Evolutionary conservation across 768 basidiomycete species (phyloP), one percentile per base, ranked within the genome.

Genomic region (Leccinum rimulosum): DNA sequence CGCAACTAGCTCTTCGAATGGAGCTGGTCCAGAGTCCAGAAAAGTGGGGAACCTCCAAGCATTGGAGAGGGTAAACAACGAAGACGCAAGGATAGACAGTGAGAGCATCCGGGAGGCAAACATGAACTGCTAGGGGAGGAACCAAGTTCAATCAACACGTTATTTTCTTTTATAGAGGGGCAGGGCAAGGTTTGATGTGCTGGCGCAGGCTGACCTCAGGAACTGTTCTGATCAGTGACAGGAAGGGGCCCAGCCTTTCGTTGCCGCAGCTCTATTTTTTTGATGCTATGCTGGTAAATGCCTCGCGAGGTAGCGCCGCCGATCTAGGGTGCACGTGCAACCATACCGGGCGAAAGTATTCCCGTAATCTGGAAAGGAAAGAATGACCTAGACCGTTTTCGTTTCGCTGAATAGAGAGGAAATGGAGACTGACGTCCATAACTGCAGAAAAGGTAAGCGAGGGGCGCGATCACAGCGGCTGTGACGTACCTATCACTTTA

Each of bases 101-200:
- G 43, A 57, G 9, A 61, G 11, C 61, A 65, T 66, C 19, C 8
- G n/a, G 38, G 1, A 8, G 1, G 5, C 27, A 22, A 43, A 3
- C 9, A 1, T 14, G 28, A 27, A n/a, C 3, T 4, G 12, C 11
- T 15, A 28, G 12, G 15, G 1, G 4, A 22, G 6, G 17, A 2
- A 22, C 22, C 22, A 22, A 22, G 22, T 22, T 22, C 22, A 17
- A 3, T 11, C 0, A n/a, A 22, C 5, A 22, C 9, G 2, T 31
- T 10, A 11, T 35, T 27, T 6, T 45, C 56, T 50, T 63, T 60
- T 65, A 67, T 70, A 61, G 19, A 15, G 2, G 9, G 14, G 6
- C 14, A 31, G 10, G 28, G 3, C 2, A 12, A 28, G 11, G 19
- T 38, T 56, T 14, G 14, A 31, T 43, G n/a, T 19, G 10, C 6